Base-by-base conservation (phyloP, 2,329 filamentous ascomycete genomes). In the Sporothrix sp. region DNA sequence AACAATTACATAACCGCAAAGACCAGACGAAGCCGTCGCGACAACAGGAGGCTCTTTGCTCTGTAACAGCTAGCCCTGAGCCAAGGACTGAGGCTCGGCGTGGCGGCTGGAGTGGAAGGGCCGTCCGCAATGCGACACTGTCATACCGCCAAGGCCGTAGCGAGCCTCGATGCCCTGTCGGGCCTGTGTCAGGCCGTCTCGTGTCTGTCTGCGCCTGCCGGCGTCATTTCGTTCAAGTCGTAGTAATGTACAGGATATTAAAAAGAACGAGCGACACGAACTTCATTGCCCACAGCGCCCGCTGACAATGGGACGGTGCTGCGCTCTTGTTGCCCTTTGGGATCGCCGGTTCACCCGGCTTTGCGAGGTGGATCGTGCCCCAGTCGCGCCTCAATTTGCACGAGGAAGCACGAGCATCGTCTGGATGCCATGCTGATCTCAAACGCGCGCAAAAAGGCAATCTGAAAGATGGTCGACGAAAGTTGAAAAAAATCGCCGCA, bases 121-220 rank as follows among this genome's bases (percentile, higher is more conserved):
- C 9, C 2, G 10, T 14, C 21, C 13, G 21, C 14, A 30, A 46
- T 56, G 40, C 45, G 9, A 54, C 54, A 7, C 23, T 50, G 28
- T 42, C 51, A 38, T 49, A 52, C 51, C 30, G 55, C 53, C 55
- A 57, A 57, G 53, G 3, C 48, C 27, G 36, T 51, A 43, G 44
- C 45, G 48, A 51, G 21, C n/a, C 13, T 33, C 27, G 33, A 36
- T n/a, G 20, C 40, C 50, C 52, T 49, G 42, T 38, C 30, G 37
- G 50, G 43, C 35, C 25, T 48, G 52, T 56, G 50, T 56, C 50
- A 52, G 45, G 44, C 20, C 36, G 54, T 52, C 52, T 48, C 43
- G 50, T 32, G n/a, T 18, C 35, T 7, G 8, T 28, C 25, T 28
- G 25, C 25, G 25, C 5, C 10, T 28, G 25, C 25, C n/a, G n/a